These are phyloP conservation scores for Fusarium sororula DNA, from an alignment of 2,329 filamentous ascomycete genomes.

Conservation along the genomic window DNA sequence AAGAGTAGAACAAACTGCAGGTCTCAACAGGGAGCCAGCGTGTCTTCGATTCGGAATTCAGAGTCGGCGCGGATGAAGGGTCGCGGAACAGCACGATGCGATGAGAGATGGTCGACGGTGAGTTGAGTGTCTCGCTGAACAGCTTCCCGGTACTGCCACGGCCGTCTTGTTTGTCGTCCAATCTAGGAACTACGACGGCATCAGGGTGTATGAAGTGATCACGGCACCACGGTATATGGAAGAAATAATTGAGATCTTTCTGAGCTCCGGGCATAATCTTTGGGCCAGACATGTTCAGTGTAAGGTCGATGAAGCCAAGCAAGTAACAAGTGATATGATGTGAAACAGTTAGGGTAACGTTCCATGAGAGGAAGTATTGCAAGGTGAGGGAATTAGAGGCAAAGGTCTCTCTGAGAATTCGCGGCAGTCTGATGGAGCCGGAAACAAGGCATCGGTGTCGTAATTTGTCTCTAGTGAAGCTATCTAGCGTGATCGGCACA, in stretches of 20 bases:
- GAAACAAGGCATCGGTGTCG: neutral
- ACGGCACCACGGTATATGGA: neutral
- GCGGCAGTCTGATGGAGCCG: too few species aligned
- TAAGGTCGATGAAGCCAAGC: too few species aligned
- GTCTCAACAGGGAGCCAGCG: neutral
- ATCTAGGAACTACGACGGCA: rapidly evolving
- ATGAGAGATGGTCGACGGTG: neutral
- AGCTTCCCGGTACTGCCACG: neutral
- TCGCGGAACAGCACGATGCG: neutral
- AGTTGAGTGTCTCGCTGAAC: neutral
- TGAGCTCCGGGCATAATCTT: neutral
- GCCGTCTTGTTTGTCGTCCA: neutral
- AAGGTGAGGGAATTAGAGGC: neutral
- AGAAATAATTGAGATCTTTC: neutral
- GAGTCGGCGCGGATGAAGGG: neutral
- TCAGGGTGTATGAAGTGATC: neutral
- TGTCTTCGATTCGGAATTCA: rapidly evolving
- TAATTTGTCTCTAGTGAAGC: neutral
- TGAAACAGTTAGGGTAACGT: neutral
- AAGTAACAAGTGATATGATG: too few species aligned
- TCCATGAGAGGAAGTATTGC: rapidly evolving
- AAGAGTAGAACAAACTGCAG: neutral
- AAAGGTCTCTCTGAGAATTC: neutral
- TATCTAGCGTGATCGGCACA: neutral
- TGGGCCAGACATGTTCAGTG: neutral